Conservation (phyloP, 2,329 filamentous ascomycete genomes). For the Exophiala sp. region DNA sequence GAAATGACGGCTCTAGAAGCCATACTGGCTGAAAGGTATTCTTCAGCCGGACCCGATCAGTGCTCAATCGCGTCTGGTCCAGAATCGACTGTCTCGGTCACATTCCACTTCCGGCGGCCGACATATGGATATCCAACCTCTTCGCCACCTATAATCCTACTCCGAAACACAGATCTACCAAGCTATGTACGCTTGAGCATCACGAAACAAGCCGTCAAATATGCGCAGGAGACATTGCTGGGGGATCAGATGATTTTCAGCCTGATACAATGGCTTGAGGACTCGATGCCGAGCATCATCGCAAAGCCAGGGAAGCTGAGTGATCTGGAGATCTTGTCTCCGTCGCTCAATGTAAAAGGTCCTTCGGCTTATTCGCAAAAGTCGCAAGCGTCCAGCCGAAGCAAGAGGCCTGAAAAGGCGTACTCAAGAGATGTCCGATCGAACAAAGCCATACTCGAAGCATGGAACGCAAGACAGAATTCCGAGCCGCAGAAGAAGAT, state of each 20-base stretch:
- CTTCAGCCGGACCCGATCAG: slow-evolving; percentile 56
- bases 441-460: slow-evolving; percentile 48
- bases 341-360: slow-evolving; percentile 36
- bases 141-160: slow-evolving; percentile 59
- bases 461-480: slow-evolving; percentile 68
- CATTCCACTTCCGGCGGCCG: slow-evolving; percentile 66
- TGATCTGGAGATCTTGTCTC: slow-evolving; percentile 77
- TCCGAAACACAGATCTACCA: slow-evolving; percentile 59
- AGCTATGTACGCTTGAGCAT: slow-evolving; percentile 92
- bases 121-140: slow-evolving; percentile 63
- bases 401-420: not conserved
- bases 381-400: not conserved
- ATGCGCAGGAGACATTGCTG: slow-evolving; percentile 66
- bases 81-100: slow-evolving; percentile 5
- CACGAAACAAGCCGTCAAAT: slow-evolving; percentile 69
- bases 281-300: slow-evolving; percentile 76
- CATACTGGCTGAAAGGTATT: slow-evolving; percentile 75
- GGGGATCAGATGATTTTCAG: slow-evolving; percentile 92
- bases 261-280: slow-evolving; percentile 86
- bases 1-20: slow-evolving; percentile 80
- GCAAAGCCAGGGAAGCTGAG: slow-evolving; percentile 77
- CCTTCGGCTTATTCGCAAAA: not conserved
- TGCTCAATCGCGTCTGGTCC: slow-evolving; percentile 67
- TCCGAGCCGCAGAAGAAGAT: slow-evolving; percentile 68
- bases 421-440: slow-evolving; percentile 17